Evolutionary conservation across 2,329 filamentous ascomycete genomes (phyloP), one percentile per base, ranked within the genome.

Genomic region (Pseudodiploospora longispora): DNA sequence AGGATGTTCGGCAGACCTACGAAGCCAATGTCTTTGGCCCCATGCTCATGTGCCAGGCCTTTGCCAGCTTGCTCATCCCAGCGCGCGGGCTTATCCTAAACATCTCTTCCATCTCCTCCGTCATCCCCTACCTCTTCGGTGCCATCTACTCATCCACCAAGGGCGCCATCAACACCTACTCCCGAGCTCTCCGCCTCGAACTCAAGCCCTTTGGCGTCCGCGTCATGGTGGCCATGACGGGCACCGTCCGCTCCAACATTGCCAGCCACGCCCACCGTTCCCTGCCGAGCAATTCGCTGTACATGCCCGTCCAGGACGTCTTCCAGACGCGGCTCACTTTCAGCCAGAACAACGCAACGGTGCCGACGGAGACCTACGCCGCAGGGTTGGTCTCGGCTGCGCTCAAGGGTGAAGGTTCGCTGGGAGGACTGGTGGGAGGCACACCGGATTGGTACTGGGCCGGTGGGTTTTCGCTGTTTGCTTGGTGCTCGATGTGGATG

Each of bases 11-110:
- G 46, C 57, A 63, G 47, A 75, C 72, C 2, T 78, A 75, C 42
- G 75, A 78, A 57, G 70, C 72, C 50, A 79, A 79, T 51, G 72
- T 79, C 35, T 76, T 80, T 48, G 71, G 71, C 36, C 68, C 74
- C 51, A 78, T 80, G 72, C 67, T 71, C 55, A 75, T 75, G 65
- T 69, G 68, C 42, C 65, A 74, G 52, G 63, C 67, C 30, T 78
- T 78, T 52, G 59, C 66, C 8, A 63, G 65, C 43, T 66, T 71
- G 36, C 67, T 80, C 27, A 72, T 78, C 40, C 58, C 66, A 10
- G 63, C 73, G 0, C 64, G 64, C 27, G 75, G 76, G 0, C 64
- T 78, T 7, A 68, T 79, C 55, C 58, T 78, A 61, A 78, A 78
- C 59, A 70, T 78, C 46, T 74, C 74, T 5, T 77, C 73, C 27